Conservation (phyloP, 495 filamentous ascomycete species). For the Lichina pygmaea region DNA sequence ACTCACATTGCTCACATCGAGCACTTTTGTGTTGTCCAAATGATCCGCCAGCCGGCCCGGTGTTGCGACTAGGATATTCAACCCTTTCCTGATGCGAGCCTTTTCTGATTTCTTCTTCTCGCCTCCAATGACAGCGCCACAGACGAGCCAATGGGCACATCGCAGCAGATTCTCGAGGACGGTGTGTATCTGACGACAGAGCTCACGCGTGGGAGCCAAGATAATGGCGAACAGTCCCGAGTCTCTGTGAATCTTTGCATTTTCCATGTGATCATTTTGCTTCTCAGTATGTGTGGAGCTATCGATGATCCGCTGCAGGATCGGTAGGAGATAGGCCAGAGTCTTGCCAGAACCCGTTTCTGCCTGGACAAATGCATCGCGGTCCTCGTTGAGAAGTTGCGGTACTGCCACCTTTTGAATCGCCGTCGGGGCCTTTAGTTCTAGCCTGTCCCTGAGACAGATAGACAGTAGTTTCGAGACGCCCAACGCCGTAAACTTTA, state of each 20-base stretch:
- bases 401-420: slow-evolving; percentile 78
- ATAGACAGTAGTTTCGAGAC: slow-evolving; percentile 50
- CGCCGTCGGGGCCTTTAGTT: slow-evolving; percentile 72
- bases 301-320: slow-evolving; percentile 64
- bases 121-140: slow-evolving; percentile 76
- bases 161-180: slow-evolving; percentile 62
- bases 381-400: slow-evolving; percentile 50
- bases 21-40: slow-evolving; percentile 63
- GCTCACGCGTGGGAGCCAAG: slow-evolving; percentile 70
- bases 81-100: slow-evolving; percentile 65
- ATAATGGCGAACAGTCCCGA: slow-evolving; percentile 84
- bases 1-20: slow-evolving; percentile 68
- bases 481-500: slow-evolving; percentile 62
- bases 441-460: slow-evolving; percentile 62
- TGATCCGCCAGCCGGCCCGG: slow-evolving; percentile 79
- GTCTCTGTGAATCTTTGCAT: slow-evolving; percentile 33
- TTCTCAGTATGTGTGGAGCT: slow-evolving; percentile 23
- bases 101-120: slow-evolving; percentile 97
- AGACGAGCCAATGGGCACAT: slow-evolving; percentile 72
- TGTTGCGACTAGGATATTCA: slow-evolving; percentile 88
- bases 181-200: slow-evolving; percentile 73
- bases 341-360: slow-evolving; percentile 97
- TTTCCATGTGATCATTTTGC: slow-evolving; percentile 17
- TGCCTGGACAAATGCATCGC: slow-evolving; percentile 87
- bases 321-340: slow-evolving; percentile 71